phyloP scores from a whole-genome alignment of 116 monocot species.

The Iris pallida region DNA sequence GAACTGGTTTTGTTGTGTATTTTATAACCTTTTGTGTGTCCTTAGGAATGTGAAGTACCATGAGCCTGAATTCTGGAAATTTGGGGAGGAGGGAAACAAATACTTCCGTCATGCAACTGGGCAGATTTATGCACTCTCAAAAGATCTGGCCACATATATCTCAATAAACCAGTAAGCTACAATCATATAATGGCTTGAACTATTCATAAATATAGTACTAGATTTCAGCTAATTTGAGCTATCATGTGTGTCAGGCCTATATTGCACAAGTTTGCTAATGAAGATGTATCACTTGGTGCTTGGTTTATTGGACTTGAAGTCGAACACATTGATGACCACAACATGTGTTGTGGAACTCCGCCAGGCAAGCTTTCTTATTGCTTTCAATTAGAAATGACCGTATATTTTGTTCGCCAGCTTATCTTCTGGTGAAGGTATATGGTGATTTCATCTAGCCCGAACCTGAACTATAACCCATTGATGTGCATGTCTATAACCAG shows the following conservation, averaged over 20 bases:
- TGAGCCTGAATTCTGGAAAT: constrained; percentile 34
- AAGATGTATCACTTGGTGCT: constrained; percentile 22
- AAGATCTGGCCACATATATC: constrained; percentile 30
- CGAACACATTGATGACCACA: constrained; percentile 32
- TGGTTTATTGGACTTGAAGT: constrained; percentile 28
- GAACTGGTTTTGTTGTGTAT: background rate
- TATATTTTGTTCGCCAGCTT: too few relatives aligned
- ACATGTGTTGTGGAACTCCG: constrained; percentile 66
- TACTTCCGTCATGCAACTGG: constrained; percentile 37
- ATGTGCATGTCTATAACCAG: too few relatives aligned
- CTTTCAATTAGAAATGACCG: too few relatives aligned
- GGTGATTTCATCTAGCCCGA: too few relatives aligned
- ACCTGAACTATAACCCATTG: too few relatives aligned
- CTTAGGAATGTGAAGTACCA: constrained; percentile 25
- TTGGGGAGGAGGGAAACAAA: constrained; percentile 38
- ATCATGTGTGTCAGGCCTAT: constrained; percentile 13
- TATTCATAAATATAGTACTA: background rate
- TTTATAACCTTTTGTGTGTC: background rate
- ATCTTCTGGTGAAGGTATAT: too few relatives aligned
- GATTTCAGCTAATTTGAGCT: background rate
- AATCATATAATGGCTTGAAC: background rate
- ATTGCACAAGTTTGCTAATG: constrained; percentile 24
- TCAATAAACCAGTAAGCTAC: constrained; percentile 26
- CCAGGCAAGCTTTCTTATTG: too few relatives aligned
- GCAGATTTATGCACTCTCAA: constrained; percentile 30